phyloP scores from a whole-genome alignment of 1,284 basidiomycete species.

The Fomitiporia mediterranea region DNA sequence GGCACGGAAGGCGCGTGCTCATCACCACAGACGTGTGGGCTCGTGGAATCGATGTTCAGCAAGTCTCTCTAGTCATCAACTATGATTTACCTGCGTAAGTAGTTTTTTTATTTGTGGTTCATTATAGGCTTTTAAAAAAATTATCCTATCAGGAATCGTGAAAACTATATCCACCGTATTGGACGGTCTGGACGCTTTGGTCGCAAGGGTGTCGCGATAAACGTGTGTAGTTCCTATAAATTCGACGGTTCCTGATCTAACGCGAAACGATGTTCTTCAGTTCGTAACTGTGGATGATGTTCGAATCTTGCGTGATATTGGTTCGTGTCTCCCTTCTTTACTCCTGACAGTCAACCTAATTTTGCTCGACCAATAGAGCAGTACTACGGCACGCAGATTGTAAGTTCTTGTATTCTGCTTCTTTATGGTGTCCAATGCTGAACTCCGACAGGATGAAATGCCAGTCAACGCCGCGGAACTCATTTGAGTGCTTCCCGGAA shows the following conservation, averaged over 20 bases:
- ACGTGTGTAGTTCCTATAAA: conserved; percentile 42
- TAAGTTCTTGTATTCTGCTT: conserved; percentile 34
- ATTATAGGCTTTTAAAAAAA: background rate
- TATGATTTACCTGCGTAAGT: conserved; percentile 91
- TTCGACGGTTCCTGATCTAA: conserved; percentile 1
- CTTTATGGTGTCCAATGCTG: conserved; percentile 20
- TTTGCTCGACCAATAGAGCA: conserved; percentile 48
- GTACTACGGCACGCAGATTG: conserved; percentile 87
- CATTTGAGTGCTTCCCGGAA: conserved; percentile 42
- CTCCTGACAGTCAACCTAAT: conserved; percentile 20
- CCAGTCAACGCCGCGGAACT: conserved; percentile 88
- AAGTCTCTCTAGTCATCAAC: conserved; percentile 97
- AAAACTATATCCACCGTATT: conserved; percentile 98
- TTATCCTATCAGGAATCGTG: conserved; percentile 66
- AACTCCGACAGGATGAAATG: conserved; percentile 78
- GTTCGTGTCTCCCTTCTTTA: conserved; percentile 35
- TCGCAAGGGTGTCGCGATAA: conserved; percentile 90
- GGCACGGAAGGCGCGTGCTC: conserved; percentile 68
- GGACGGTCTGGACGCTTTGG: conserved; percentile 95
- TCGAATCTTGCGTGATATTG: conserved; percentile 86
- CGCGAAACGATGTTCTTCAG: conserved; percentile 36
- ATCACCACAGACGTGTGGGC: conserved; percentile 99
- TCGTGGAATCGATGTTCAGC: conserved; percentile 97
- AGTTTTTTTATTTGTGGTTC: conserved; percentile 10
- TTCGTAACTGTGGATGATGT: conserved; percentile 92